phyloP scores from a whole-genome alignment of 345 rosid species.

The Hypericum androsaemum region DNA sequence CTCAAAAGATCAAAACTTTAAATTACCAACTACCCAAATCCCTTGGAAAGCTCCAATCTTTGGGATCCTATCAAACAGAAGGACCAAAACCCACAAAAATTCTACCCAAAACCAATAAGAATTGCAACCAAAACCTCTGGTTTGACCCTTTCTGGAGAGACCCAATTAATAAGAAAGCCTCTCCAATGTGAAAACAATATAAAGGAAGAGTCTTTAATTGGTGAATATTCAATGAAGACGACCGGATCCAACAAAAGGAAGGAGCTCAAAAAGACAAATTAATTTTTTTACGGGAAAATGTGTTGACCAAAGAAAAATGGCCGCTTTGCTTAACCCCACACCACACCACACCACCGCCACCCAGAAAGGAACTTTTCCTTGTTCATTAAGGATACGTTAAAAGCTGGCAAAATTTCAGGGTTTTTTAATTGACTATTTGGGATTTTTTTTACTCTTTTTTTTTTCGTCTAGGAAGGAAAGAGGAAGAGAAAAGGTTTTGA shows the following conservation, averaged over 20 bases:
- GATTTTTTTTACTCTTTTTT: too few species aligned
- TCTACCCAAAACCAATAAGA: background rate
- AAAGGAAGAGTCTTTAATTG: conserved; percentile 9
- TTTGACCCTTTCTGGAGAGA: background rate
- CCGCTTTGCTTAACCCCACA: too few species aligned
- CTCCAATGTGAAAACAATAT: conserved; percentile 1
- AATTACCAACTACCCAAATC: too few species aligned
- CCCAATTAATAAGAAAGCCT: background rate
- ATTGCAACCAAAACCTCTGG: conserved; percentile 4
- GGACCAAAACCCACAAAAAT: conserved; percentile 7
- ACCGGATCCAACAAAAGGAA: conserved; percentile 25
- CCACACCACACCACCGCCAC: too few species aligned
- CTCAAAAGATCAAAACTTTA: too few species aligned
- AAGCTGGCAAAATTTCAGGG: conserved; percentile 10
- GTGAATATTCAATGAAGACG: background rate
- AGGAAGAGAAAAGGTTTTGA: too few species aligned
- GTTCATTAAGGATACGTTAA: conserved; percentile 7
- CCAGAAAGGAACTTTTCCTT: background rate
- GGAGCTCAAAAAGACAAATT: conserved; percentile 11
- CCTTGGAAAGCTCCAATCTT: conserved; percentile 6
- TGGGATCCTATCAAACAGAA: conserved; percentile 11
- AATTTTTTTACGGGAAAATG: background rate
- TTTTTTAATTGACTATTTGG: too few species aligned
- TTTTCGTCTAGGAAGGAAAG: too few species aligned
- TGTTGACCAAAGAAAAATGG: conserved; percentile 21